Base-by-base conservation (phyloP, 805 yeast genomes). In the Wickerhamomyces bovis region DNA sequence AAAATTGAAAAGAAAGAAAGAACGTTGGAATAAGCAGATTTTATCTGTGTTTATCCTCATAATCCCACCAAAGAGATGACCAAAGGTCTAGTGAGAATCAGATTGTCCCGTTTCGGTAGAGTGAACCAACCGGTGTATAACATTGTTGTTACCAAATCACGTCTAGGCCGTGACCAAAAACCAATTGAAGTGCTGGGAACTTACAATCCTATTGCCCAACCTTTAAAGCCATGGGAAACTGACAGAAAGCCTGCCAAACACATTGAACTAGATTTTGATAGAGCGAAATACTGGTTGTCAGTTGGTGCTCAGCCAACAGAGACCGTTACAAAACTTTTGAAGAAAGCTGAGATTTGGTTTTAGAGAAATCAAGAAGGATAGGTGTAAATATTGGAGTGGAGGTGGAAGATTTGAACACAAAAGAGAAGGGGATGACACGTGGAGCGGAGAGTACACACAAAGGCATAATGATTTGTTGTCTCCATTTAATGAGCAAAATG, bases 111-210 rank as follows among this genome's bases (percentile, higher is more conserved):
- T 53, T 89, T 92, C 68, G 99, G 99, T 31, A 80, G 97, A 65
- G 83, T 76, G 56, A 83, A 84, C 64, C 82, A 80, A 51, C 99
- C 99, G 0, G 72, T 85, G 3, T 94, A 89, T 71, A 94, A 94
- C 67, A 89, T 94, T 45, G 97, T 92, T 13, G 97, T 92, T 13
- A 80, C 95, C 5, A 80, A 83, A 53, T 77, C 80, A 45, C 62
- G 74, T 49, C 74, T 81, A n/a, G 94, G 89, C n/a, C 75, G 95
- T 55, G 89, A 88, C 65, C 81, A 80, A 45, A 77, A 85, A 55
- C 99, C 99, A 12, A 82, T 94, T 41, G 99, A 94, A 67, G 99
- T 94, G 11, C 68, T 94, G 52, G 99, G 99, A 26, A 89, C 97
- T 2, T 94, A 89, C 63, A 81, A 89, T 60, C 97, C 99, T 30